Base-by-base conservation (phyloP, 805 yeast species). In the Barnettozyma sucrosica region DNA sequence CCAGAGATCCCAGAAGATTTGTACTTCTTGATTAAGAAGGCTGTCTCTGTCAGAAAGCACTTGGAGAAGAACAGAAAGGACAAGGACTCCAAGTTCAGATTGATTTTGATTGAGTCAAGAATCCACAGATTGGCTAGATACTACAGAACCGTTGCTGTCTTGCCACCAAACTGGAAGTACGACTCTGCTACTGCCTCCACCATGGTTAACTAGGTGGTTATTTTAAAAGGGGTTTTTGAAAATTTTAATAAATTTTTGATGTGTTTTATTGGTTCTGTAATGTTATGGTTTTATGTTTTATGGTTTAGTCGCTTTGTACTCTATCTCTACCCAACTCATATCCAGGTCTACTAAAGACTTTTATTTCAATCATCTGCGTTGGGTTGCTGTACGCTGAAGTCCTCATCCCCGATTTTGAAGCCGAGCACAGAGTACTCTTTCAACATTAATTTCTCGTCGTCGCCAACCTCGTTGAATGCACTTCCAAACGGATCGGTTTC, bases 141-240 rank as follows among this genome's bases (percentile, higher is more conserved):
- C 95, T 93, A 93, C 97, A 92, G 97, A 89, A 88, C 97, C 68
- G 96, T 89, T 68, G 81, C 96, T 70, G 98, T 93, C 68, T 85
- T 93, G 72, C 99, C 99, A 68, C 98, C 99, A 74, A 90, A 86
- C 93, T 93, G 99, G 99, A 93, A 93, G 82, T 93, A 87, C 95
- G 99, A 93, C 83, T 92, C 99, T 65, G 96, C 99, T 72, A 93
- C 99, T 71, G 99, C 99, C 72, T 93, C 99, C 69, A 95, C 99
- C 76, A 84, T 93, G 77, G 99, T 93, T 71, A 92, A 92, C 87
- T 93, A 89, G 77, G 46, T 33, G 47, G 23, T 23, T 20, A 14
- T 25, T 11, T 44, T 34, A 25, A 20, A 25, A 13, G n/a, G 33
- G 36, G 36, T 41, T 25, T 24, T 30, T 25, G 34, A 36, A 44